Base-by-base conservation (phyloP, 352 stramenopile species). In the Globisporangium nodosum region DNA sequence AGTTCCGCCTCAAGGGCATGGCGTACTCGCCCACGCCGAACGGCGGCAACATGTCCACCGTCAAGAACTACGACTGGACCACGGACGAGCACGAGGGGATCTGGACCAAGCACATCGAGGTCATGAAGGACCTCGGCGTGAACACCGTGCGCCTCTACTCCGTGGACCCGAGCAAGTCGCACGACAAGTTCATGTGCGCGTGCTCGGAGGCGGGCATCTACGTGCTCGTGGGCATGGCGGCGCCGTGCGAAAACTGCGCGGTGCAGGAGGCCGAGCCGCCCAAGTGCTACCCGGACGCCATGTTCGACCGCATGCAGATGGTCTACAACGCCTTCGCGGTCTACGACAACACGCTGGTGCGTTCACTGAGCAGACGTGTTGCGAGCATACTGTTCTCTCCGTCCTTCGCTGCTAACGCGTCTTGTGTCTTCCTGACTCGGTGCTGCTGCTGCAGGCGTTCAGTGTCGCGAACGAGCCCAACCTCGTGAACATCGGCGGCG, bases 171-270 rank as follows among this genome's bases (percentile, higher is more conserved):
- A 59, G 49, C 45, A 64, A 78, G 55, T 69, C 71, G 37, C 81
- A 92, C 60, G 78, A 89, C 70, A 75, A 74, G 61, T 92, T 92
- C 50, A 92, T 92, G 82, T 90, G 79, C 57, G 77, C 74, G 51
- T 61, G 74, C 50, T 64, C 74, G 35, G 47, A 74, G 30, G 74
- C 70, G 3, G 74, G 74, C 45, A 81, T 84, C 53, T 84, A 84
- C 66, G 74, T 77, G 42, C 63, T 84, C 49, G 56, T 81, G 8
- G 74, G 72, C 58, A 78, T 84, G 65, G 59, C 68, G 7, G 74
- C 74, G 18, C 63, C 72, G 31, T 62, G 74, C 50, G 49, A 76
- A 45, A 61, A 66, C 47, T 85, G 74, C 58, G 60, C 70, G 12
- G 63, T 85, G 33, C 46, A 59, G 16, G 71, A 85, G 31, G 52